These are phyloP conservation scores for Oryza australiensis DNA, from an alignment of 176 grass and related monocot genomes.

Conservation along the genomic window DNA sequence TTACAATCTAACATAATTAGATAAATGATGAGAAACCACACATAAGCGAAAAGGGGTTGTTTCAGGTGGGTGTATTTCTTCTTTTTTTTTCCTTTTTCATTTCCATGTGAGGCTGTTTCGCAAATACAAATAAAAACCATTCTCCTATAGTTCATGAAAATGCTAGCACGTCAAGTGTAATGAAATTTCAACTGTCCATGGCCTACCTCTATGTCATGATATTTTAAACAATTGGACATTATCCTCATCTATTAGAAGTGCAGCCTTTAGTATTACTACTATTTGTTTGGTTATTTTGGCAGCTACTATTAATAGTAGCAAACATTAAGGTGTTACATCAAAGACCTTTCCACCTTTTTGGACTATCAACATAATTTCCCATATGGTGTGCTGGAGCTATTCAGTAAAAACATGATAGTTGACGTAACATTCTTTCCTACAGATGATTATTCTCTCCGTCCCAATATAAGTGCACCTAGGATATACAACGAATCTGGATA, in stretches of 20 bases:
- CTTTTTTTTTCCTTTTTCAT: background rate
- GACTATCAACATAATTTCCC: background rate
- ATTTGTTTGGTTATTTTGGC: background rate
- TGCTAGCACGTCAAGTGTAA: background rate
- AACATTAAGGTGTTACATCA: conserved; percentile 4
- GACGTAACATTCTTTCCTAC: background rate
- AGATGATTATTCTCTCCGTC: too few relatives aligned
- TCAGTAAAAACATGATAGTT: conserved; percentile 17
- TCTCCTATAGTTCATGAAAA: background rate
- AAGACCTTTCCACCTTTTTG: conserved; percentile 2
- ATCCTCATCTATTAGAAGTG: conserved; percentile 15
- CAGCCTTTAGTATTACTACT: background rate
- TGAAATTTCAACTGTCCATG: background rate
- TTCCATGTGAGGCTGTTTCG: background rate
- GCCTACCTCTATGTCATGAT: background rate
- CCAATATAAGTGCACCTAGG: too few relatives aligned
- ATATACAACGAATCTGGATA: too few relatives aligned
- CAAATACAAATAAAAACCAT: background rate
- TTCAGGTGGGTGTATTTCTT: background rate
- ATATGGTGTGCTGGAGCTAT: background rate
- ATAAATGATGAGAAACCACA: background rate
- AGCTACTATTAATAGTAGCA: conserved; percentile 1
- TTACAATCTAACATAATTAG: background rate
- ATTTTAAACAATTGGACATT: background rate
- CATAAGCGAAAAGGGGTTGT: too few relatives aligned